Evolutionary conservation across 805 yeast genomes (phyloP).

Genomic region (Ascoidea rubescens): DNA sequence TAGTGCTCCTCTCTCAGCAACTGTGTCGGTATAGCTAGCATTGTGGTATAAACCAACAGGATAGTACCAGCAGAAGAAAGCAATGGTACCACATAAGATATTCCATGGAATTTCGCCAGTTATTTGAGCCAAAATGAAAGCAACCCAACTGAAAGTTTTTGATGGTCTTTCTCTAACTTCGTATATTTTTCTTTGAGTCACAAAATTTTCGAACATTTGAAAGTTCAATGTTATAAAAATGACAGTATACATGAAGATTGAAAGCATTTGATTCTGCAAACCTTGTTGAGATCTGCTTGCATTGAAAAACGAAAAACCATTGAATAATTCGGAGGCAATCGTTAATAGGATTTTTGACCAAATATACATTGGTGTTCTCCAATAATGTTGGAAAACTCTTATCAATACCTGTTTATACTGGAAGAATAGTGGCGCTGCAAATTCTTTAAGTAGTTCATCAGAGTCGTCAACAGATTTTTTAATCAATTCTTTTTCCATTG

Average conservation of each 20-base stretch:
- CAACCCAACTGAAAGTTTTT: slow-evolving; percentile 53
- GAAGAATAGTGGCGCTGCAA: slow-evolving; percentile 26
- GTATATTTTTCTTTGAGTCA: slow-evolving; percentile 47
- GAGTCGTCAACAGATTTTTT: slow-evolving; percentile 20
- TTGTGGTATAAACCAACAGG: slow-evolving; percentile 37
- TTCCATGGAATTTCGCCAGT: slow-evolving; percentile 56
- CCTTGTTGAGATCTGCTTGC: slow-evolving; percentile 52
- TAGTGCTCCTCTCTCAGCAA: slow-evolving; percentile 39
- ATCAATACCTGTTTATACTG: slow-evolving; percentile 33
- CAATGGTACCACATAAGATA: slow-evolving; percentile 41
- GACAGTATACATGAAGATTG: slow-evolving; percentile 55
- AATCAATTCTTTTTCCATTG: slow-evolving; percentile 48
- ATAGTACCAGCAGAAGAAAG: slow-evolving; percentile 43
- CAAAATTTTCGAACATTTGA: slow-evolving; percentile 51
- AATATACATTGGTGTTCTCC: slow-evolving; percentile 52
- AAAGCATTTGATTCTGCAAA: slow-evolving; percentile 72
- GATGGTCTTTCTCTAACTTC: slow-evolving; percentile 68
- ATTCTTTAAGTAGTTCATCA: slow-evolving; percentile 22
- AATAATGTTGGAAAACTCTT: slow-evolving; percentile 50
- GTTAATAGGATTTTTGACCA: slow-evolving; percentile 48
- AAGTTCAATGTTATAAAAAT: slow-evolving; percentile 42
- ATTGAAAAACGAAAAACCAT: slow-evolving; percentile 64
- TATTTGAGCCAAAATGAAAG: slow-evolving; percentile 48
- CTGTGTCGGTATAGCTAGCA: slow-evolving; percentile 25
- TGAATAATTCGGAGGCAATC: slow-evolving; percentile 42